phyloP scores from a whole-genome alignment of 371 early-diverging fungal genomes.

The Mucor sp. region DNA sequence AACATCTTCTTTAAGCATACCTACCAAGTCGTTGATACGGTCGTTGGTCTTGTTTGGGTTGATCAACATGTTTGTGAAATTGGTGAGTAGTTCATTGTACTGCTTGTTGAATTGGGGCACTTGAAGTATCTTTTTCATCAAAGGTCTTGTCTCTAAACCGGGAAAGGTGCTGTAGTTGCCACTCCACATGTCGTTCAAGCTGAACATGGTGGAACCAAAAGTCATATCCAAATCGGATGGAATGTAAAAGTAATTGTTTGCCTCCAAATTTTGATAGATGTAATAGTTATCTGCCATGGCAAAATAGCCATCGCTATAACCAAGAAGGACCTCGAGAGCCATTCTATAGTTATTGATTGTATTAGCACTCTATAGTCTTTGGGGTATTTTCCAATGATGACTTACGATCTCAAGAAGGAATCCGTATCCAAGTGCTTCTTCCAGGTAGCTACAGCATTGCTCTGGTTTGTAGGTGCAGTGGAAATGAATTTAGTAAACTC shows the following conservation, averaged over 20 bases:
- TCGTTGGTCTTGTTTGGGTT: slow-evolving; percentile 22
- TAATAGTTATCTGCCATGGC: slow-evolving; percentile 40
- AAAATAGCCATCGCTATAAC: slow-evolving; percentile 42
- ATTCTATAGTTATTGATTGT: background rate
- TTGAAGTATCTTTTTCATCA: slow-evolving; percentile 20
- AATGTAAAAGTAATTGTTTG: slow-evolving; percentile 22
- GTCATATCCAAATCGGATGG: slow-evolving; percentile 40
- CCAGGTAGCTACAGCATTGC: slow-evolving; percentile 29
- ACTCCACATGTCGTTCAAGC: slow-evolving; percentile 15
- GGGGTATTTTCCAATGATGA: background rate
- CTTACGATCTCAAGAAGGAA: slow-evolving; percentile 27
- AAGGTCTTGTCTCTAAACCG: slow-evolving; percentile 18
- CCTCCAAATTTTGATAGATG: slow-evolving; percentile 24
- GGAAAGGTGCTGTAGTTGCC: slow-evolving; percentile 37
- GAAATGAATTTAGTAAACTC: slow-evolving; percentile 37
- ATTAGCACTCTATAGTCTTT: background rate
- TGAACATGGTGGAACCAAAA: slow-evolving; percentile 25
- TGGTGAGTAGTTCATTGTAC: slow-evolving; percentile 22
- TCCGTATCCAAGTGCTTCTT: slow-evolving; percentile 33
- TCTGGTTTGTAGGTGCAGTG: slow-evolving; percentile 17
- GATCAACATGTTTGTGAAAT: slow-evolving; percentile 21
- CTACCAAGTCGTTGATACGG: slow-evolving; percentile 24
- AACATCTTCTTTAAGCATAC: slow-evolving; percentile 39
- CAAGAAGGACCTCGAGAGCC: slow-evolving; percentile 38
- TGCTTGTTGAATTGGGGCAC: slow-evolving; percentile 28